Conservation (phyloP, 2,329 filamentous ascomycete genomes). For the Arthrocladium fulminans region DNA sequence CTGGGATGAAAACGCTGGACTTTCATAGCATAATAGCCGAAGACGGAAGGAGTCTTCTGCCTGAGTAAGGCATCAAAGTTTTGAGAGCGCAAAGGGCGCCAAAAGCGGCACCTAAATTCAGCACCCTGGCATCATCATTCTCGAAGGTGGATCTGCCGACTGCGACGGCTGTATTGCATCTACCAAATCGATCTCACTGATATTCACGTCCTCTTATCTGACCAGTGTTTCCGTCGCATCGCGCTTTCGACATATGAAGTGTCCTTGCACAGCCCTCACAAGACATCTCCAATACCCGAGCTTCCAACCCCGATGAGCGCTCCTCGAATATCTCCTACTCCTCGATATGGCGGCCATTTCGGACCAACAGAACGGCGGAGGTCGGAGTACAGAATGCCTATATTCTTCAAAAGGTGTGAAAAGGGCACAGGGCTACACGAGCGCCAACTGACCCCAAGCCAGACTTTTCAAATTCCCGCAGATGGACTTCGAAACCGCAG, state of each 20-base stretch:
- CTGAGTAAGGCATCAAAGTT: too few relatives aligned
- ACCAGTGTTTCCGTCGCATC: not conserved
- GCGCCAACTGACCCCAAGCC: slow-evolving; percentile 12
- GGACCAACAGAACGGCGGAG: slow-evolving; percentile 44
- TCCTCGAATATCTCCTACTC: slow-evolving; percentile 51
- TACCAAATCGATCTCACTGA: too few relatives aligned
- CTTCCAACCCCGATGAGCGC: slow-evolving; percentile 30
- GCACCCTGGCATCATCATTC: too few relatives aligned
- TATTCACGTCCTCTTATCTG: too few relatives aligned
- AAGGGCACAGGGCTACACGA: slow-evolving; percentile 7
- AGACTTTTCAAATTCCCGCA: slow-evolving; percentile 62
- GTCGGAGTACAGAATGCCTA: slow-evolving; percentile 51
- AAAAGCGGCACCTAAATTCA: too few relatives aligned
- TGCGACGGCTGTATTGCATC: too few relatives aligned
- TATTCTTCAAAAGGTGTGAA: slow-evolving; percentile 54
- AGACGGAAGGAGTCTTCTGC: too few relatives aligned
- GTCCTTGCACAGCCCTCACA: not conserved
- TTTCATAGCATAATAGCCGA: too few relatives aligned
- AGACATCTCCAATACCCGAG: not conserved
- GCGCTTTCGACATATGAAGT: not conserved
- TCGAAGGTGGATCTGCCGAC: too few relatives aligned
- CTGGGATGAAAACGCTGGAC: too few relatives aligned
- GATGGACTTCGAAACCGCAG: slow-evolving; percentile 66
- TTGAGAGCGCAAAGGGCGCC: too few relatives aligned
- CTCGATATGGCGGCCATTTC: slow-evolving; percentile 49